A percentile compares a stretch with the other conserved stretches of the same genome.
These are phyloP conservation scores for Suillus brevipes DNA, from an alignment of 768 basidiomycete genomes.

Conservation along the genomic window DNA sequence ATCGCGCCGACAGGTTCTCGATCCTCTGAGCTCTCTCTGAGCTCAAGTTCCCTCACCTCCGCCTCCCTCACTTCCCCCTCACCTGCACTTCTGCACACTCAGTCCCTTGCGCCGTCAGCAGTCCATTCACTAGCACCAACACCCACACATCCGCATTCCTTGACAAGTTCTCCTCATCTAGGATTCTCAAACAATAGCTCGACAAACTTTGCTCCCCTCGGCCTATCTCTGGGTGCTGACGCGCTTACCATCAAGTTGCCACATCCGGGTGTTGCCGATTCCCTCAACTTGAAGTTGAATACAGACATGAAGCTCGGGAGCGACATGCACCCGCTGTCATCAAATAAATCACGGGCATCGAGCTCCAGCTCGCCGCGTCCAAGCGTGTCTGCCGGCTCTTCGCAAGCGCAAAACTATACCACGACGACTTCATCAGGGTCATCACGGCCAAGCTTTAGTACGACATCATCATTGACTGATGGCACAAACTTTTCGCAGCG, in stretches of 20 bases:
- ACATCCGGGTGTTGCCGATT: conserved; percentile 1
- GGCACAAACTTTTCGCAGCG: conserved; percentile 20
- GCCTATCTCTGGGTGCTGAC: conserved; percentile 10
- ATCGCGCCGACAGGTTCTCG: conserved; percentile 9
- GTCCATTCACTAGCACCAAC: conserved; percentile 22
- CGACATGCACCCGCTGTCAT: background rate
- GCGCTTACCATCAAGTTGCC: conserved; percentile 11
- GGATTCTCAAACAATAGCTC: conserved; percentile 26
- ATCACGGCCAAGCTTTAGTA: conserved; percentile 23
- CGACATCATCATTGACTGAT: conserved; percentile 21
- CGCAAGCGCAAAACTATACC: conserved; percentile 27
- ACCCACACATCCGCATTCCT: conserved; percentile 27
- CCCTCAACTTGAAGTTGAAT: conserved; percentile 21
- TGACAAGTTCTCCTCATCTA: conserved; percentile 28
- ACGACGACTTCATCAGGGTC: conserved; percentile 21
- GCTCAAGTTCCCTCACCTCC: conserved; percentile 9
- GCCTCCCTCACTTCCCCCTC: conserved; percentile 29
- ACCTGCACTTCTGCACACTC: conserved; percentile 18
- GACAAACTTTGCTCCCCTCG: conserved; percentile 19
- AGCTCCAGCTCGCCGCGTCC: conserved; percentile 28
- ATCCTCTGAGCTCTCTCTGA: background rate
- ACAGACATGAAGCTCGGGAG: conserved; percentile 10
- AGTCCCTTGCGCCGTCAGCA: conserved; percentile 18
- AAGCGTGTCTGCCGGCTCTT: conserved; percentile 29
- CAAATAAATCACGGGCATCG: conserved; percentile 23